phyloP scores from a whole-genome alignment of 2,329 filamentous ascomycete species.

The Pezicula neosporulosa region DNA sequence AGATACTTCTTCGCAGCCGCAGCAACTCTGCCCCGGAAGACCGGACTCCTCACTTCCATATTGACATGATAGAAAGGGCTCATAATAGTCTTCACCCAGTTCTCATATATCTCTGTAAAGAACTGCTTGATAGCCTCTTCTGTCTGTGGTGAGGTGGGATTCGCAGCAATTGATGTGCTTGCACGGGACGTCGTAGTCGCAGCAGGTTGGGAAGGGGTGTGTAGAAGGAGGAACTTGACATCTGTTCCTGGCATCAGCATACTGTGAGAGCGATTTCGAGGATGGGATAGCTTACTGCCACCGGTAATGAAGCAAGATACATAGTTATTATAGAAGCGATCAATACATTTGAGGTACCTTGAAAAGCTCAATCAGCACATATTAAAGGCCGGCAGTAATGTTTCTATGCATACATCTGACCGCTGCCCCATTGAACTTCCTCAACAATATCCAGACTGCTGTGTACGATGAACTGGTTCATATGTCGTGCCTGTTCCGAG shows the following conservation, averaged over 20 bases:
- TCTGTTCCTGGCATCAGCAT: slow-evolving; percentile 34
- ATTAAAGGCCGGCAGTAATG: slow-evolving; percentile 5
- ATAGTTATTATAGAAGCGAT: slow-evolving; percentile 95
- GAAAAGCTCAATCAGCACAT: not conserved
- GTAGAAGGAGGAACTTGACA: slow-evolving; percentile 90
- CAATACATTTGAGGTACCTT: slow-evolving; percentile 94
- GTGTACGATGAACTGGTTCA: slow-evolving; percentile 98
- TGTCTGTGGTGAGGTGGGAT: slow-evolving; percentile 83
- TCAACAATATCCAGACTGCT: slow-evolving; percentile 92
- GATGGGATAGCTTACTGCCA: slow-evolving; percentile 46
- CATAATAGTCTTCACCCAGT: slow-evolving; percentile 96
- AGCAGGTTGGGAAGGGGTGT: slow-evolving; percentile 64
- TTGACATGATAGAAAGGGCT: slow-evolving; percentile 90
- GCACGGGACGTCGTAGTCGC: slow-evolving; percentile 44
- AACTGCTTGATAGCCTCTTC: slow-evolving; percentile 96
- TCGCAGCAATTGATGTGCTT: slow-evolving; percentile 72
- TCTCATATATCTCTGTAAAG: slow-evolving; percentile 93
- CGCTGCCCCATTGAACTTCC: slow-evolving; percentile 89
- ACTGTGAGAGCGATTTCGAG: not conserved
- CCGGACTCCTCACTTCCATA: slow-evolving; percentile 78
- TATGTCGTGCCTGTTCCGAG: slow-evolving; percentile 80
- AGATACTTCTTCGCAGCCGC: slow-evolving; percentile 92
- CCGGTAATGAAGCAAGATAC: slow-evolving; percentile 93
- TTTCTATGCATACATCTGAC: slow-evolving; percentile 63
- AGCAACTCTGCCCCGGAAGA: slow-evolving; percentile 78